phyloP scores from a whole-genome alignment of 805 yeast species.

The Candida lessepsii region DNA sequence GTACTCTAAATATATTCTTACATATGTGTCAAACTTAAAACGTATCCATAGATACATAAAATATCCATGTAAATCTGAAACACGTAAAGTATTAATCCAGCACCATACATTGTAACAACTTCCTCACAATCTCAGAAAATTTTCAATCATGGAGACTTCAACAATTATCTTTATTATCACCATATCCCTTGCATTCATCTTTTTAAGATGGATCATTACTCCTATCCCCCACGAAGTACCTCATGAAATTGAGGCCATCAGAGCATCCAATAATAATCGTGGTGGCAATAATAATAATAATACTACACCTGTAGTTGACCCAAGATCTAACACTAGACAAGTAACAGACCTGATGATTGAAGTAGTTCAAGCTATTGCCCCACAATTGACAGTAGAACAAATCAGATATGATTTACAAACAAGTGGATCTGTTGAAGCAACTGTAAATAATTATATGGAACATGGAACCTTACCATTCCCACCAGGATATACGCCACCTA shows the following conservation, averaged over 20 bases:
- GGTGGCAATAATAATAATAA: neutral
- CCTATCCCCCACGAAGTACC: constrained; percentile 49
- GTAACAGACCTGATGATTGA: constrained; percentile 77
- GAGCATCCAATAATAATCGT: constrained; percentile 1
- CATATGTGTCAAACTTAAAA: no score
- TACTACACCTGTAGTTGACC: constrained; percentile 11
- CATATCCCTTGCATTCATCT: constrained; percentile 52
- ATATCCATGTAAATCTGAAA: no score
- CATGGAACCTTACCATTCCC: constrained; percentile 62
- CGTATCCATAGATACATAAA: no score
- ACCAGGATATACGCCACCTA: constrained; percentile 28
- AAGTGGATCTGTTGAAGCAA: constrained; percentile 77
- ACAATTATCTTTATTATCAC: constrained; percentile 50
- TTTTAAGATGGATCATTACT: constrained; percentile 64
- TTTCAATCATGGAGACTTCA: constrained; percentile 49
- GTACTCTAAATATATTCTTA: no score
- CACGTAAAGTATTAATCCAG: no score
- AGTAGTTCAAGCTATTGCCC: constrained; percentile 81
- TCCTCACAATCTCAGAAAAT: neutral
- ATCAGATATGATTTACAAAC: constrained; percentile 70
- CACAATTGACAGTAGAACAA: constrained; percentile 64
- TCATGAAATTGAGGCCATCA: constrained; percentile 16
- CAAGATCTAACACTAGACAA: constrained; percentile 30
- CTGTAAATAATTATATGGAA: constrained; percentile 69
- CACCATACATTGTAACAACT: no score